phyloP scores from a whole-genome alignment of 192 early-diverging fungal genomes.

The Powellomyces hirtus region DNA sequence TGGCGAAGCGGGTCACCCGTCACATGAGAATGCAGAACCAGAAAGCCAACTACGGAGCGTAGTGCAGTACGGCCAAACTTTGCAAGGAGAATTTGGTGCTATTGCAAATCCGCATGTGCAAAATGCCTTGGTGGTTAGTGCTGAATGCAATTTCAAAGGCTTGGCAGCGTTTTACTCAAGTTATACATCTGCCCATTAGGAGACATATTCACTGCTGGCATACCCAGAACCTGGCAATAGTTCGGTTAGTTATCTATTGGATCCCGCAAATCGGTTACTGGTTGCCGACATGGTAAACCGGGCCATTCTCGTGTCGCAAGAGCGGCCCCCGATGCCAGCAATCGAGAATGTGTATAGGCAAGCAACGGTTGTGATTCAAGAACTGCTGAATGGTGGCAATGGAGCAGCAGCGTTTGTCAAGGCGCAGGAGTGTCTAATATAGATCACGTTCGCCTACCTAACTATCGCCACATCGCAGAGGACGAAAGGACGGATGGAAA shows the following conservation, averaged over 20 bases:
- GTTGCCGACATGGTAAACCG: constrained; percentile 34
- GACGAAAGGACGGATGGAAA: no score
- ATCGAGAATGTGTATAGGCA: constrained; percentile 25
- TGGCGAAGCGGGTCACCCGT: constrained; percentile 5
- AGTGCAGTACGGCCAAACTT: constrained; percentile 52
- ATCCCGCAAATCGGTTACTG: constrained; percentile 1
- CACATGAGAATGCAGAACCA: neutral
- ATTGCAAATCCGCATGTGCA: constrained; percentile 41
- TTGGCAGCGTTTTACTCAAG: neutral
- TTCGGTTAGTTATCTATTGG: constrained; percentile 30
- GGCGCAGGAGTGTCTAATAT: constrained; percentile 21
- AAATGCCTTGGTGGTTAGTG: constrained; percentile 38
- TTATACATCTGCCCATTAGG: constrained; percentile 7
- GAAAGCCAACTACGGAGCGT: constrained; percentile 32
- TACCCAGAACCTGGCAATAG: constrained; percentile 29
- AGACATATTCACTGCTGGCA: constrained; percentile 38
- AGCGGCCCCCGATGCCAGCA: constrained; percentile 17
- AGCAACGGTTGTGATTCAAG: neutral
- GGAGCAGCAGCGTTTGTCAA: constrained; percentile 22
- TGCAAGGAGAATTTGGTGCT: constrained; percentile 54
- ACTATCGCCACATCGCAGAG: no score
- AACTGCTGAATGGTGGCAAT: constrained; percentile 11
- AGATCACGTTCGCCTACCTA: no score
- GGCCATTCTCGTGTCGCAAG: constrained; percentile 22
- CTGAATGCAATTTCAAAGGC: neutral